phyloP scores from a whole-genome alignment of 805 yeast genomes.

The Starmera amethionina region DNA sequence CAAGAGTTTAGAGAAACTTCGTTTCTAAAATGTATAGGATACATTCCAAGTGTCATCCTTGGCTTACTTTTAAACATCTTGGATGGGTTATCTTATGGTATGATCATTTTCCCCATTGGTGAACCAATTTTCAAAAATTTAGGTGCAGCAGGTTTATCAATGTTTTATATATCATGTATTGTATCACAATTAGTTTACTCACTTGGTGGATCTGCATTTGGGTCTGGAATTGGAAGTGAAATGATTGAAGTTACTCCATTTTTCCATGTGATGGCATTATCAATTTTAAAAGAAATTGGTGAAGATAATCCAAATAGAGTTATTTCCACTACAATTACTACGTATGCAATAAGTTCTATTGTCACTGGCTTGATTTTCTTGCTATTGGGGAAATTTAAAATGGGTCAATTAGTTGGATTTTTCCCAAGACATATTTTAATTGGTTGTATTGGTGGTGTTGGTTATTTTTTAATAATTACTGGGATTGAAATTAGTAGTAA shows the following conservation, averaged over 20 bases:
- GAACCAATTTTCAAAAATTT: slow-evolving; percentile 65
- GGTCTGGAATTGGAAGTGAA: slow-evolving; percentile 90
- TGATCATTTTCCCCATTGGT: slow-evolving; percentile 93
- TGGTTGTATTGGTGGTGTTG: slow-evolving; percentile 98
- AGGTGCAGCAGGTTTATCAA: slow-evolving; percentile 85
- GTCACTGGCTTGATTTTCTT: slow-evolving; percentile 81
- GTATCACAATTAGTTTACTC: slow-evolving; percentile 84
- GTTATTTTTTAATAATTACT: slow-evolving; percentile 81
- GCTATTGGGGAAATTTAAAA: slow-evolving; percentile 61
- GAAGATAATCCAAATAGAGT: slow-evolving; percentile 40
- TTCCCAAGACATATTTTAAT: slow-evolving; percentile 94
- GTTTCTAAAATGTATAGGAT: slow-evolving; percentile 8
- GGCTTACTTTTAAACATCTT: slow-evolving; percentile 81
- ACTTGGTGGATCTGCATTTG: slow-evolving; percentile 83
- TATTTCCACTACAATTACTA: slow-evolving; percentile 76
- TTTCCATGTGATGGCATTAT: slow-evolving; percentile 87
- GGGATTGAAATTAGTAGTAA: slow-evolving; percentile 89
- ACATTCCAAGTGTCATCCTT: slow-evolving; percentile 69
- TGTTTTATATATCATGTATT: slow-evolving; percentile 91
- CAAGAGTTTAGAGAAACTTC: background rate
- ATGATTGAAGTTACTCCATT: slow-evolving; percentile 99
- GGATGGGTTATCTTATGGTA: slow-evolving; percentile 93
- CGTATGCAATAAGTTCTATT: slow-evolving; percentile 75
- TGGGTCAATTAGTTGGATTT: slow-evolving; percentile 86
- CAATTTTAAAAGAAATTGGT: slow-evolving; percentile 51